Base-by-base conservation (phyloP, 345 rosid species). In the Aquilaria yunnanensis region DNA sequence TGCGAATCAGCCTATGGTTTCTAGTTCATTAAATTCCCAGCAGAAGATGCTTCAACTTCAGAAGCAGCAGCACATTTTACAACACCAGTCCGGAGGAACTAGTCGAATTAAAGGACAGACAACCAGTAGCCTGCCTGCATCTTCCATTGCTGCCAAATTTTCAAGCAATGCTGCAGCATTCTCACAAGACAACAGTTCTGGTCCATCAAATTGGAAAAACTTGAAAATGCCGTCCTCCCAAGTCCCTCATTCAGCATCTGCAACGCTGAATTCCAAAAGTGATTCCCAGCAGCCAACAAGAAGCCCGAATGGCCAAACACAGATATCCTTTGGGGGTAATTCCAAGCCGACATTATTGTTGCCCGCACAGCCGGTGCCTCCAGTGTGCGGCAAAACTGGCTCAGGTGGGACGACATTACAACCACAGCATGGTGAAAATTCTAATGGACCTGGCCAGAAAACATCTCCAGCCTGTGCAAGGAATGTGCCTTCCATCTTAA, bases 391-490 rank as follows among this genome's bases (percentile, higher is more conserved):
- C 73, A 79, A 66, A 68, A 70, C 66, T 63, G 74, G 69, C 31
- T 60, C 72, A 47, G 61, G 78, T 4, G 47, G 33, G 59, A 70
- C 70, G 32, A 47, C 68, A 56, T 30, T 61, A 29, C 82, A 68
- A 29, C 61, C 75, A 11, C 82, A 77, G 16, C 77, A 55, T 61
- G 32, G 47, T 6, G 82, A 77, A 43, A 80, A 70, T 66, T 56
- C 75, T 13, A 55, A 71, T 12, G 72, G 75, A 57, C 65, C 76
- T 47, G 56, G 71, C 31, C 78, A 75, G 67, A 80, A 78, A 57
- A 67, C 74, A 9, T 82, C 90, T 59, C 81, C 85, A 5, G 85
- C 80, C 55, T 82, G 90, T 67, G 80, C 87, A 56, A 82, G 90
- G 74, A 85, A 75, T 61, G 74, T 82, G 70, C 82, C 81, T 51